Evolutionary conservation across 345 rosid genomes (phyloP), one percentile per base, ranked within the genome.

Genomic region (Balakata baccata): DNA sequence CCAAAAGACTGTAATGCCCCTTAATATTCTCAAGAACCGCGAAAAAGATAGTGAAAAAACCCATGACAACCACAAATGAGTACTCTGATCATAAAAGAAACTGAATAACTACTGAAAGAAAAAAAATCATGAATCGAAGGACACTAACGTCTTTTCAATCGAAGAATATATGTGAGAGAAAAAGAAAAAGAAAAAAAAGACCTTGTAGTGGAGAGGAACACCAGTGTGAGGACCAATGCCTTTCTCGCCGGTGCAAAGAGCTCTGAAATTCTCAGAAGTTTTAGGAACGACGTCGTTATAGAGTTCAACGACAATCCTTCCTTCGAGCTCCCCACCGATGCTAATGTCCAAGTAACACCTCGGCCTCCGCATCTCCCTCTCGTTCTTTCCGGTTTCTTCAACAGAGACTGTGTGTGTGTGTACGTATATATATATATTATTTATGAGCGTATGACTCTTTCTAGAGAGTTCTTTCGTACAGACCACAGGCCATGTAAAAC

Each of bases 181-280:
- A 34, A 11, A 52, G 43, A 39, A 16, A 58, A 16, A 51, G 1
- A 54, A 47, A 66, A 54, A 47, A 66, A 34, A 37, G 74, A 90
- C 98, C 97, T 95, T 95, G 84, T 84, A 91, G 75, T 95, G 98
- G 69, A 95, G 97, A 73, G 94, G 92, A 17, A 75, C 88, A 16
- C 83, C 89, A 7, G 98, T 89, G 72, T 79, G 77, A 37, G 96
- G 91, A 3, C 91, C 99, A 78, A 89, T 77, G 84, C 97, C 99
- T 84, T 87, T 95, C 80, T 93, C 94, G 0, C 99, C 97, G 43
- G 94, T 91, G 75, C 99, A 95, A 56, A 95, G 94, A 47, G 96
- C 89, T 71, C 99, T 84, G 83, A 95, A 95, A 83, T 95, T 95
- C 79, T 89, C 92, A 3, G 96, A 96, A 25, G 99, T 95, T 76